phyloP scores from a whole-genome alignment of 768 basidiomycete species.

The Agaricus sinodeliciosus region DNA sequence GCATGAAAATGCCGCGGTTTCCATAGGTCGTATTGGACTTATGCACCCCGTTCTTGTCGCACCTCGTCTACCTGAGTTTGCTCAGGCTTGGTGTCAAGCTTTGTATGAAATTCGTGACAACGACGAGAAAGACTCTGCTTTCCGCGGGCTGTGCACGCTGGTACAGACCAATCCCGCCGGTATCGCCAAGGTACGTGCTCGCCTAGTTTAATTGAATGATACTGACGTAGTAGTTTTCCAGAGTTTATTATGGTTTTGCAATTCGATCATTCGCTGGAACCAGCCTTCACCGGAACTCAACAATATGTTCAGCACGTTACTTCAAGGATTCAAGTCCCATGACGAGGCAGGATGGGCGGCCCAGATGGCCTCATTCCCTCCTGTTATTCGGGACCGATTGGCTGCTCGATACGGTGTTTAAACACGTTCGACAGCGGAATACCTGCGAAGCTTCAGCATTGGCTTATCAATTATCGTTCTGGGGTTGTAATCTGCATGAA shows the following conservation, averaged over 20 bases:
- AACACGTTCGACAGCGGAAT: not conserved
- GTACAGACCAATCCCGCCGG: slow-evolving; percentile 93
- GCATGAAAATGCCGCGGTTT: slow-evolving; percentile 97
- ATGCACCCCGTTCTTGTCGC: slow-evolving; percentile 89
- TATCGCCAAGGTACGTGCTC: slow-evolving; percentile 73
- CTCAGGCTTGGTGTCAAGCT: slow-evolving; percentile 95
- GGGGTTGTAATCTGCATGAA: slow-evolving; percentile 6
- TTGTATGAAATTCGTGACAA: slow-evolving; percentile 98
- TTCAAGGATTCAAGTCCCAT: slow-evolving; percentile 87
- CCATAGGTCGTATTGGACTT: slow-evolving; percentile 92
- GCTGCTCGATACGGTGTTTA: slow-evolving; percentile 84
- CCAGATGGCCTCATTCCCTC: slow-evolving; percentile 80
- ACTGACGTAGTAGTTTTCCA: slow-evolving; percentile 23
- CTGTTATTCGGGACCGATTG: slow-evolving; percentile 82
- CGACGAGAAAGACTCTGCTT: slow-evolving; percentile 98
- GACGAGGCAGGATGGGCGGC: slow-evolving; percentile 81
- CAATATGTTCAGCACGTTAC: slow-evolving; percentile 86
- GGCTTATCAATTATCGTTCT: not conserved
- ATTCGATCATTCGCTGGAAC: slow-evolving; percentile 94
- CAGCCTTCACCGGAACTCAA: slow-evolving; percentile 89
- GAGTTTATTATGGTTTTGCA: slow-evolving; percentile 97
- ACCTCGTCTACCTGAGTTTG: slow-evolving; percentile 84
- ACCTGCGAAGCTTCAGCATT: slow-evolving; percentile 3
- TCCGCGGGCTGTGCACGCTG: slow-evolving; percentile 93
- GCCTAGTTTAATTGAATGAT: not conserved